Evolutionary conservation across 257 asterid genomes (phyloP), one percentile per base, ranked within the genome.

Genomic region (Nicotiana noctiflora): DNA sequence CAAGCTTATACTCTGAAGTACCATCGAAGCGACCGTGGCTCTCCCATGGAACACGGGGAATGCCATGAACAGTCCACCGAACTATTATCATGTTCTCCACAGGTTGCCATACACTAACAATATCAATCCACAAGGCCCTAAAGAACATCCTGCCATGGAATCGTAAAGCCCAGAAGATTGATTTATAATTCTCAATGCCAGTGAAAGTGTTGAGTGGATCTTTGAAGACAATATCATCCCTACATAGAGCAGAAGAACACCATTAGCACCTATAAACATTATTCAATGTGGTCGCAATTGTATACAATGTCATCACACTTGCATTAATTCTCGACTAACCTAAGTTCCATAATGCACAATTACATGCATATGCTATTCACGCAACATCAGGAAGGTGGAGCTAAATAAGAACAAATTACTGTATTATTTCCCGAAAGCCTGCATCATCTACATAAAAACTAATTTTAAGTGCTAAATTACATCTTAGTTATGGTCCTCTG

Each of bases 1-100:
- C 99, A 14, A 95, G 97, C 89, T 95, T 95, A 90, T 94, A 95
- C 91, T 93, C 99, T 51, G 99, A 95, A 84, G 98, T 95, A 8
- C 96, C 98, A 80, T 95, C 99, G 56, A 95, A 95, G 85, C 98
- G 92, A 83, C 97, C 88, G 49, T 83, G 93, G 62, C 95, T 88
- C 91, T 95, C 99, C 99, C 99, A 95, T 55, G 96, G 98, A 72
- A 94, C 87, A 55, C 98, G 89, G 46, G 94, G 98, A 63, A 92
- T 85, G 84, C 98, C 99, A 32, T 93, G 97, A 74, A 88, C 97
- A 21, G 97, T 92, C 98, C 98, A 95, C 79, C 99, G 98, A 66
- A 95, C 90, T 86, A 92, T 91, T 88, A 95, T 89, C 92, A 89
- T 68, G 84, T 78, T 95, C 80, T 95, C 99, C 67, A 82, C 93